Percentiles rank a stretch among this genome's conserved stretches.
These are phyloP conservation scores for Colletotrichum spinosum DNA, from an alignment of 2,329 filamentous ascomycete species.

Conservation along the genomic window DNA sequence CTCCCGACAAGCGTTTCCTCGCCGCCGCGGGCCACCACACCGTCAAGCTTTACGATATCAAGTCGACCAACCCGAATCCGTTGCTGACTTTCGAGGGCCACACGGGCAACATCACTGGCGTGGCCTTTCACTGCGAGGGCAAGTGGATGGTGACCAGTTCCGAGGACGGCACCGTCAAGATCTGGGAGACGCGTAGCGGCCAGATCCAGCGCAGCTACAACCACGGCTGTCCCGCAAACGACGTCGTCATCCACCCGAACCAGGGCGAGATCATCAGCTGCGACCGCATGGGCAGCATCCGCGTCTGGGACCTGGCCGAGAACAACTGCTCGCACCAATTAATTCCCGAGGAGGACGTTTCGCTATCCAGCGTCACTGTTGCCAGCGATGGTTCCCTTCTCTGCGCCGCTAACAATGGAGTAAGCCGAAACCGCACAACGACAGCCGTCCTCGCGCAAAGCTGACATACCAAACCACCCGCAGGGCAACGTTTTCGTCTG, in stretches of 20 bases:
- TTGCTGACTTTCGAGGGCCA: slow-evolving; percentile 96
- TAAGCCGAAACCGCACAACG: slow-evolving; percentile 53
- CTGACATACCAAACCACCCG: background rate
- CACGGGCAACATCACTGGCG: slow-evolving; percentile 93
- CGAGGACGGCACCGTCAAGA: slow-evolving; percentile 96
- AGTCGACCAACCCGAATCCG: slow-evolving; percentile 95
- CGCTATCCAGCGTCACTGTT: slow-evolving; percentile 93
- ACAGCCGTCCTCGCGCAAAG: no score
- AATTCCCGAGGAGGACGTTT: slow-evolving; percentile 94
- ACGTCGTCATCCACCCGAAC: slow-evolving; percentile 99
- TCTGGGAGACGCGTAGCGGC: slow-evolving; percentile 92
- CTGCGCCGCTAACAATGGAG: slow-evolving; percentile 91
- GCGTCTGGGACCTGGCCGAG: slow-evolving; percentile 96
- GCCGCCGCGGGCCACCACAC: slow-evolving; percentile 84
- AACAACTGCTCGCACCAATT: slow-evolving; percentile 97
- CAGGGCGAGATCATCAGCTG: slow-evolving; percentile 98
- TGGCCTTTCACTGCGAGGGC: slow-evolving; percentile 97
- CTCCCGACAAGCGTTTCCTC: slow-evolving; percentile 95
- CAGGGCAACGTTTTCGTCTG: slow-evolving; percentile 98
- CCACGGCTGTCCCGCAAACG: slow-evolving; percentile 90
- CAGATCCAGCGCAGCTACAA: slow-evolving; percentile 92
- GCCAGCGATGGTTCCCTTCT: slow-evolving; percentile 93
- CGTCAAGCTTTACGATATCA: slow-evolving; percentile 98
- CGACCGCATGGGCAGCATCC: slow-evolving; percentile 90
- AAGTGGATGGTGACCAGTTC: slow-evolving; percentile 99